phyloP scores from a whole-genome alignment of 352 stramenopile genomes.

The Pythium graminicola region DNA sequence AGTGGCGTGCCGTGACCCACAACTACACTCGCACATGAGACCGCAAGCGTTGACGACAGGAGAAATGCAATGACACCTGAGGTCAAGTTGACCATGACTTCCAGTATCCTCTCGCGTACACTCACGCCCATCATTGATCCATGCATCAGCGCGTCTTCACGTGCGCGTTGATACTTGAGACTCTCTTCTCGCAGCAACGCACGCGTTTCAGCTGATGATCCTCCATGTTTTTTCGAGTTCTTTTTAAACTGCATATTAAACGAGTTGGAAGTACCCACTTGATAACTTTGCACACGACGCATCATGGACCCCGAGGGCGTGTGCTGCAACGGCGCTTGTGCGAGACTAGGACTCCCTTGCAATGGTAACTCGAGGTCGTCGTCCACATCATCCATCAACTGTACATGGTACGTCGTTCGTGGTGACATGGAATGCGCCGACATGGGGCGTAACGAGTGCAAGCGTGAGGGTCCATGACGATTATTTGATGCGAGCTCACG shows the following conservation, averaged over 20 bases:
- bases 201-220: neutral
- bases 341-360: neutral
- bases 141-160: neutral
- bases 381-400: slow-evolving; percentile 16
- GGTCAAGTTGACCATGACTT: slow-evolving; percentile 57
- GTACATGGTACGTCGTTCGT: slow-evolving; percentile 11
- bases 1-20: slow-evolving; percentile 64
- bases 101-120: slow-evolving; percentile 19
- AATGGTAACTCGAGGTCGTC: slow-evolving; percentile 1
- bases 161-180: neutral
- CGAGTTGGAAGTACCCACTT: too few species aligned
- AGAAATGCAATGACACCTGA: slow-evolving; percentile 74
- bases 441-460: slow-evolving; percentile 24
- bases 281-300: slow-evolving; percentile 54
- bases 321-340: slow-evolving; percentile 9
- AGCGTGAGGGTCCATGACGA: neutral
- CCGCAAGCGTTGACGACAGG: slow-evolving; percentile 66
- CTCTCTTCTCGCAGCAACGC: slow-evolving; percentile 22
- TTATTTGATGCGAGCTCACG: slow-evolving; percentile 10
- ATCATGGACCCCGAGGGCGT: slow-evolving; percentile 25
- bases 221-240: slow-evolving; percentile 4
- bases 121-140: neutral
- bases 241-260: slow-evolving; percentile 13
- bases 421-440: slow-evolving; percentile 45
- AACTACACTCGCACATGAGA: slow-evolving; percentile 73